phyloP scores from a whole-genome alignment of 108 stramenopile species.

The Schizochytrium sp. region DNA sequence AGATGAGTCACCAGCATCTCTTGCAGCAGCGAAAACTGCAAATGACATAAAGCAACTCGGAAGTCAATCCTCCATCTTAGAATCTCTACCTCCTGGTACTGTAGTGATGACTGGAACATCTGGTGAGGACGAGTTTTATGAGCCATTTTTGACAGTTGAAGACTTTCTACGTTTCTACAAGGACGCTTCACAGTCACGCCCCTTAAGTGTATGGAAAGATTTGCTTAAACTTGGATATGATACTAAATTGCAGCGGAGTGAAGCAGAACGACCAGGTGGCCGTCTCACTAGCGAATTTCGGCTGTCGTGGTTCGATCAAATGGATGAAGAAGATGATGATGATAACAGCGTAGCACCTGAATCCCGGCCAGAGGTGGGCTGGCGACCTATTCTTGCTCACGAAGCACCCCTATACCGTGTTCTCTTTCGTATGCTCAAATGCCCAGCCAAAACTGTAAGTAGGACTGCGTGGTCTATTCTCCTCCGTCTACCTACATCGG shows the following conservation, averaged over 20 bases:
- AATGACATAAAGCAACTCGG: no score
- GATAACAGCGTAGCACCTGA: constrained; percentile 10
- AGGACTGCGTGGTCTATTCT: constrained; percentile 20
- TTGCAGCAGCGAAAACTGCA: no score
- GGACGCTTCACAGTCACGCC: constrained; percentile 34
- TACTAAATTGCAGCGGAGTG: constrained; percentile 17
- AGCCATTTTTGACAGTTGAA: neutral
- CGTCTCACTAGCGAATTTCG: constrained; percentile 40
- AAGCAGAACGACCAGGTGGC: neutral
- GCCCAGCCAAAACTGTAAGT: neutral
- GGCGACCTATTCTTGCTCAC: constrained; percentile 40
- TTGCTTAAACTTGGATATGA: constrained; percentile 39
- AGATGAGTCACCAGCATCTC: no score
- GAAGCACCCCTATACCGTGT: constrained; percentile 3
- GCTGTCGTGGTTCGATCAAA: constrained; percentile 24
- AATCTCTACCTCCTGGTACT: no score
- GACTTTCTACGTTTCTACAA: constrained; percentile 48
- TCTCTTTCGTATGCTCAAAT: neutral
- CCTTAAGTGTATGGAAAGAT: constrained; percentile 39
- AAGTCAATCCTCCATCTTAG: no score
- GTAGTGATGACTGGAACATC: no score
- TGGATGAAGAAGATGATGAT: neutral
- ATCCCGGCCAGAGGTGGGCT: neutral
- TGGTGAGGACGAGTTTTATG: neutral
- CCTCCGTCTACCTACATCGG: constrained; percentile 10